These are phyloP conservation scores for Chalaropsis ovoidea DNA, from an alignment of 2,329 filamentous ascomycete genomes.

Conservation along the genomic window DNA sequence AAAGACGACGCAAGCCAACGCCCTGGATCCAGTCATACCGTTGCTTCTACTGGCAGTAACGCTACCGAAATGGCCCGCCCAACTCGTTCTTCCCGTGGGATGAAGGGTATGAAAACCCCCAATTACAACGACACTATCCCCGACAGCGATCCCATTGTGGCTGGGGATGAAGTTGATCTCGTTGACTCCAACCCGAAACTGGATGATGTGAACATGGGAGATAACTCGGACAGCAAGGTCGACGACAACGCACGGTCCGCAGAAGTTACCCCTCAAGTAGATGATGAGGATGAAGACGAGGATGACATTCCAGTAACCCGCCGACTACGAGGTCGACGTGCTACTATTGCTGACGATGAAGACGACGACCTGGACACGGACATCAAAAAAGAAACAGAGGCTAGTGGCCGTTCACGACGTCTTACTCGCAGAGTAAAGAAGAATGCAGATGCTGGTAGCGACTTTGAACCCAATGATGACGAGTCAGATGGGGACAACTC, in stretches of 20 bases:
- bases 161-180: constrained; percentile 26
- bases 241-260: background rate
- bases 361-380: constrained; percentile 40
- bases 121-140: constrained; percentile 23
- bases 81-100: constrained; percentile 40
- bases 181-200: constrained; percentile 29
- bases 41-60: constrained; percentile 36
- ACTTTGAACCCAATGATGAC: constrained; percentile 48
- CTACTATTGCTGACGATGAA: constrained; percentile 32
- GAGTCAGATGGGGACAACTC: constrained; percentile 50
- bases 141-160: constrained; percentile 23
- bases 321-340: constrained; percentile 20
- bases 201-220: constrained; percentile 29
- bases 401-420: constrained; percentile 35
- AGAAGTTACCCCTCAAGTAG: constrained; percentile 18
- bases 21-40: constrained; percentile 51
- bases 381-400: constrained; percentile 24
- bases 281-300: constrained; percentile 31
- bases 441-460: constrained; percentile 47
- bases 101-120: constrained; percentile 40
- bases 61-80: constrained; percentile 29
- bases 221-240: constrained; percentile 28
- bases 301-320: constrained; percentile 28
- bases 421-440: constrained; percentile 42
- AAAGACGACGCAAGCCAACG: constrained; percentile 49